phyloP scores from a whole-genome alignment of 2,329 filamentous ascomycete genomes.

The Mollisiaceae sp. region DNA sequence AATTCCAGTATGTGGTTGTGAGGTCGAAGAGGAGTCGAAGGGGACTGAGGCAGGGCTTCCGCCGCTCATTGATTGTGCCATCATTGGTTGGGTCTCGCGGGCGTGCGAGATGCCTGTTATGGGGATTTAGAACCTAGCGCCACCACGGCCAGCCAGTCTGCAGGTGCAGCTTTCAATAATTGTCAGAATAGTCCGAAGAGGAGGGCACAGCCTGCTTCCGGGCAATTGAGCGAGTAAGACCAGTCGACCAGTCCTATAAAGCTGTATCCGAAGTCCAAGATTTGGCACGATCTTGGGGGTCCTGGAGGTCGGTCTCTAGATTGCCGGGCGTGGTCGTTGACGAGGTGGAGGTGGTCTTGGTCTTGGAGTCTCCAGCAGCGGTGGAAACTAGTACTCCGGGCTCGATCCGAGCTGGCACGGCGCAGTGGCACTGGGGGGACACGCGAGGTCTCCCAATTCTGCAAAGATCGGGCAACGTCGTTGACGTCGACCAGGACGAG shows the following conservation, averaged over 20 bases:
- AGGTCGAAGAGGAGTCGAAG: conserved; percentile 21
- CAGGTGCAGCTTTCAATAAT: not conserved
- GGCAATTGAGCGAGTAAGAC: not conserved
- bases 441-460: not conserved
- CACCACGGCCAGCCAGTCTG: not conserved
- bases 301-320: not conserved
- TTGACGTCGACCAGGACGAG: not conserved
- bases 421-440: not conserved
- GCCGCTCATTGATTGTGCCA: conserved; percentile 19
- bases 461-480: not conserved
- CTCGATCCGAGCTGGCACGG: not conserved
- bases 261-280: not conserved
- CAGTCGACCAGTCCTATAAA: not conserved
- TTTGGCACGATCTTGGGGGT: not conserved
- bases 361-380: not conserved
- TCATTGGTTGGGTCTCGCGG: conserved; percentile 8
- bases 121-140: conserved; percentile 8
- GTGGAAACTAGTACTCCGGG: conserved; percentile 4
- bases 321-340: not conserved
- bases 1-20: conserved; percentile 22
- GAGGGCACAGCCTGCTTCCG: conserved; percentile 1
- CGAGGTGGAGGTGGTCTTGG: too few species aligned
- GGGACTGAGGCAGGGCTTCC: conserved; percentile 22
- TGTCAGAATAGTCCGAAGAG: not conserved
- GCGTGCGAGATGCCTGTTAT: conserved; percentile 12